Percentiles rank a stretch among this genome's conserved stretches.
These are phyloP conservation scores for Posidonia oceanica DNA, from an alignment of 116 monocot genomes.

Conservation along the genomic window DNA sequence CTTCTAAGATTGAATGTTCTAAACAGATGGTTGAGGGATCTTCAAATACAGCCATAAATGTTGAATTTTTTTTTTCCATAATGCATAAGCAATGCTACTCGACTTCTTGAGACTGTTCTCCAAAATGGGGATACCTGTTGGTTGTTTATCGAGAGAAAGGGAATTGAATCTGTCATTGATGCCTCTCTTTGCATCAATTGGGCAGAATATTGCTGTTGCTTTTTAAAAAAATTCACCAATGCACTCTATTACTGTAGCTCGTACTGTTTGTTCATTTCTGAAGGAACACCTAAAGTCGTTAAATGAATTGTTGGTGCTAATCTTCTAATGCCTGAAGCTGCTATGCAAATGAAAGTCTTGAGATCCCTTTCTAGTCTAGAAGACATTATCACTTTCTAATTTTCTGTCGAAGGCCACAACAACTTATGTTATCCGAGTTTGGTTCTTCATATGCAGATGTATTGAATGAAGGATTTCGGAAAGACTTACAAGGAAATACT, in stretches of 20 bases:
- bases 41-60: constrained; percentile 22
- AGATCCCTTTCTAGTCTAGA: constrained; percentile 45
- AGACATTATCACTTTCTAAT: constrained; percentile 43
- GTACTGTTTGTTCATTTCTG: constrained; percentile 37
- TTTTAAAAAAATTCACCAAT: constrained; percentile 61
- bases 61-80: constrained; percentile 54
- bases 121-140: constrained; percentile 67
- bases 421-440: constrained; percentile 41
- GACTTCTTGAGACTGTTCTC: constrained; percentile 65
- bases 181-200: constrained; percentile 43
- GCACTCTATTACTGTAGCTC: constrained; percentile 43
- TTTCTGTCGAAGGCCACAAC: constrained; percentile 59
- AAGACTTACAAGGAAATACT: constrained; percentile 49
- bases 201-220: constrained; percentile 48
- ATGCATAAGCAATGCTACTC: constrained; percentile 44
- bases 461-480: constrained; percentile 32
- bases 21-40: constrained; percentile 21
- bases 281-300: constrained; percentile 43
- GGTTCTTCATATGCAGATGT: constrained; percentile 57
- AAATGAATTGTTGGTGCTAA: constrained; percentile 40
- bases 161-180: constrained; percentile 44
- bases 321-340: constrained; percentile 24
- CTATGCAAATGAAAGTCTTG: constrained; percentile 31
- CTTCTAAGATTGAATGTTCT: constrained; percentile 11
- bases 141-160: constrained; percentile 60